Evolutionary conservation across 2,329 filamentous ascomycete genomes (phyloP).

Genomic region (Trichoderma gracile): DNA sequence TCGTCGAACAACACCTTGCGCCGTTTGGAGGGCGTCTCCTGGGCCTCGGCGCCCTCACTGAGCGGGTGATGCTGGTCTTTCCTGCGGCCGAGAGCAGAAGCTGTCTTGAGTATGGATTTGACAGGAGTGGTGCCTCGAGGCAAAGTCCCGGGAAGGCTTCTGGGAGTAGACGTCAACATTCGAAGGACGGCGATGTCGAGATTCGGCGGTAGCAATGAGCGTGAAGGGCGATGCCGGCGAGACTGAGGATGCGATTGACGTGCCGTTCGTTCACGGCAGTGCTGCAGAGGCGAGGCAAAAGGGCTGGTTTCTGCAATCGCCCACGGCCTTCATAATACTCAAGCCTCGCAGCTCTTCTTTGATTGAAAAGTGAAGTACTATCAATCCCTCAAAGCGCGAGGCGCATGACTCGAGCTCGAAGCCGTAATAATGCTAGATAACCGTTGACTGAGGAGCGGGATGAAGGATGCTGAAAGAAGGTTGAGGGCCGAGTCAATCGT

Average conservation of each 20-base stretch:
- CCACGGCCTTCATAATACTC: conserved; percentile 4
- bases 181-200: conserved; percentile 31
- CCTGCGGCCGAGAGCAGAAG: conserved; percentile 47
- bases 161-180: conserved; percentile 41
- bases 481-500: not conserved
- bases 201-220: not conserved
- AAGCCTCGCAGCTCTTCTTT: conserved; percentile 5
- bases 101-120: conserved; percentile 56
- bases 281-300: conserved; percentile 1
- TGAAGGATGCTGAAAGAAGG: conserved; percentile 3
- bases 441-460: not conserved
- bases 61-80: conserved; percentile 47
- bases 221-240: not conserved
- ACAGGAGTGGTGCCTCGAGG: conserved; percentile 45
- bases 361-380: not conserved
- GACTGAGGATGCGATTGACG: not conserved
- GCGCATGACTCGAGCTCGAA: conserved; percentile 7
- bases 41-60: conserved; percentile 42
- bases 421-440: conserved; percentile 6
- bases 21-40: conserved; percentile 52
- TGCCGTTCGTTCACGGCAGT: conserved; percentile 13
- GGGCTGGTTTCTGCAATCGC: not conserved
- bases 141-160: conserved; percentile 38
- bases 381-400: conserved; percentile 3
- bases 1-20: conserved; percentile 62